These are phyloP conservation scores for Kodamaea laetipori DNA, from an alignment of 805 yeast species.

Conservation along the genomic window DNA sequence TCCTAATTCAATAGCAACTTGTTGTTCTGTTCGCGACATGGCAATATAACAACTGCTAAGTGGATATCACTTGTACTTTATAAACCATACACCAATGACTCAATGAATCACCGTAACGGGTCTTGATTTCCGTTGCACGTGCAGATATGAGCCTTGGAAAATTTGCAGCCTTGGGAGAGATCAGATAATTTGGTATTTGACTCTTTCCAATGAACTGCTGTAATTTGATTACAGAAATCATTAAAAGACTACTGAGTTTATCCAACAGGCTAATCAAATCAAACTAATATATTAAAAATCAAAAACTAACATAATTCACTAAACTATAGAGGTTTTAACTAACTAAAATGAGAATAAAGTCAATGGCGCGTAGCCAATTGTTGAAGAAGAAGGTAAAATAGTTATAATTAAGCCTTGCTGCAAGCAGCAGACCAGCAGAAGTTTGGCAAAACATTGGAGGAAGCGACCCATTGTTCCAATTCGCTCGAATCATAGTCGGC, in stretches of 20 bases:
- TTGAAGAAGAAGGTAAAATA: not conserved
- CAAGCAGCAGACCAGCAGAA: constrained; percentile 9
- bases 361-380: constrained; percentile 9
- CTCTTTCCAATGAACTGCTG: no score
- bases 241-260: no score
- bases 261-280: no score
- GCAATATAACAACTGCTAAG: not conserved
- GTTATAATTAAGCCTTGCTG: not conserved
- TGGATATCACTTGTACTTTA: no score
- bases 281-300: no score
- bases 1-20: constrained; percentile 1
- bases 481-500: constrained; percentile 11
- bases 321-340: not conserved
- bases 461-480: constrained; percentile 8
- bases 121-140: no score
- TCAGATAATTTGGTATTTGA: no score
- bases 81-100: no score
- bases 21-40: not conserved
- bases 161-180: no score
- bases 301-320: not conserved
- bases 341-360: not conserved
- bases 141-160: no score
- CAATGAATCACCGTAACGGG: no score
- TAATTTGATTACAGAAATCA: no score
- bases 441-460: constrained; percentile 13